Evolutionary conservation across 2,329 filamentous ascomycete species (phyloP).

Genomic region (Bipolaris zeicola): DNA sequence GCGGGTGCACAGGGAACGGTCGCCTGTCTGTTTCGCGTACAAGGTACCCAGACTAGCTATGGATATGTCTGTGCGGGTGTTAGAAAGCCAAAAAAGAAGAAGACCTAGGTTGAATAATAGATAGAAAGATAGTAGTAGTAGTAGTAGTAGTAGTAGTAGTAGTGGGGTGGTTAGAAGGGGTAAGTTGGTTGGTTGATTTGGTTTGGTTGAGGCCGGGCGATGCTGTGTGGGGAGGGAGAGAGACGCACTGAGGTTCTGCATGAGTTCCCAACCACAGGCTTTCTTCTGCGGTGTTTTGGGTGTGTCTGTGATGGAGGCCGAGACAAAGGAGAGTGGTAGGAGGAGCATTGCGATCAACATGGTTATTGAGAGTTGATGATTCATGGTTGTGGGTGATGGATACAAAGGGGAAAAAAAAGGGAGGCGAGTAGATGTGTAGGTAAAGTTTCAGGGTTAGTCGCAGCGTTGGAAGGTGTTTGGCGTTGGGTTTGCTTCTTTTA

Average conservation of each 20-base stretch:
- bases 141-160: too few species aligned
- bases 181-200: too few species aligned
- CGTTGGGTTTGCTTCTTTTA: constrained; percentile 1
- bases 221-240: neutral
- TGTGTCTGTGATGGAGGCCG: neutral
- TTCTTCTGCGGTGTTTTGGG: neutral
- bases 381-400: neutral
- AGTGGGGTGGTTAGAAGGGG: neutral
- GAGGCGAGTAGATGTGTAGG: neutral
- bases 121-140: too few species aligned
- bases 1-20: constrained; percentile 16
- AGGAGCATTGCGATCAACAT: neutral
- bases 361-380: neutral
- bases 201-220: neutral
- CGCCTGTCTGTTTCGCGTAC: constrained; percentile 19
- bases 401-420: neutral
- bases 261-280: constrained; percentile 20
- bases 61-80: constrained; percentile 12
- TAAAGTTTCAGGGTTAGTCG: neutral
- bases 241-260: constrained; percentile 13
- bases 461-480: neutral
- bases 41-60: constrained; percentile 16
- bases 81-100: neutral
- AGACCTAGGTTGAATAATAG: neutral
- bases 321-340: neutral